phyloP scores from a whole-genome alignment of 2,329 filamentous ascomycete genomes.

The Penicillium sp. region DNA sequence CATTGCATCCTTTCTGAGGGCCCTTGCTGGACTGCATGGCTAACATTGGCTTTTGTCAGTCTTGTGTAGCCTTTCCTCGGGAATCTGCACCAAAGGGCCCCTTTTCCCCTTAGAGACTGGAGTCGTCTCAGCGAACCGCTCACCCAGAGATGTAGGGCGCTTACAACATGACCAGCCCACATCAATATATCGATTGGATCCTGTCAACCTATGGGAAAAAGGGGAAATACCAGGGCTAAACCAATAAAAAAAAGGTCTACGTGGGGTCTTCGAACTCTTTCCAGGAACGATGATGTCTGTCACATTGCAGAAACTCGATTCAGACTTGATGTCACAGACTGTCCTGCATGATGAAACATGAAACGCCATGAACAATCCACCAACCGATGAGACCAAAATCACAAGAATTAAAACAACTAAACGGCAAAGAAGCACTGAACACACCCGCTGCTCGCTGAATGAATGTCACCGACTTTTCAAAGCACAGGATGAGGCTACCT shows the following conservation, averaged over 20 bases:
- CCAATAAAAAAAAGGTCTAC: conserved; percentile 25
- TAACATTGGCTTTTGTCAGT: not conserved
- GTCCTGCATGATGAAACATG: conserved; percentile 29
- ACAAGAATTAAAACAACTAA: conserved; percentile 23
- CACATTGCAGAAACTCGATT: conserved; percentile 31
- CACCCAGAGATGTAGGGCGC: conserved; percentile 33
- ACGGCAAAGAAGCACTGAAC: conserved; percentile 20
- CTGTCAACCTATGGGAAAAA: conserved; percentile 21
- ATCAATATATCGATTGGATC: conserved; percentile 29
- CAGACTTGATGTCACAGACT: conserved; percentile 29
- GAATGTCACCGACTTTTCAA: conserved; percentile 13
- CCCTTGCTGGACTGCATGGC: conserved; percentile 7
- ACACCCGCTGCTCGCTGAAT: conserved; percentile 15
- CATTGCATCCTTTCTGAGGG: not conserved
- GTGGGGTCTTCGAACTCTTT: conserved; percentile 22
- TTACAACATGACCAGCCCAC: conserved; percentile 34
- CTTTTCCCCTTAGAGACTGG: conserved; percentile 19
- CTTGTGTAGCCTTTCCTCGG: conserved; percentile 7
- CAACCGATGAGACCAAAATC: conserved; percentile 14
- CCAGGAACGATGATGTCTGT: conserved; percentile 13
- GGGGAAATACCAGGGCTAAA: conserved; percentile 13
- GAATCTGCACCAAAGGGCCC: conserved; percentile 9
- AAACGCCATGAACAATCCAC: conserved; percentile 24
- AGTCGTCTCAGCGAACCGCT: conserved; percentile 35
- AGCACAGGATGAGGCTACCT: conserved; percentile 20